Percentiles rank a stretch among this genome's conserved stretches.
These are phyloP conservation scores for Vitis vinifera DNA, from an alignment of 164 flowering plant species.

Conservation along the genomic window ASM3070453v1 NC_081814.1:7906501-7907000, in stretches of 20 bases:
- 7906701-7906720: constrained; percentile 55
- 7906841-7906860: constrained; percentile 73
- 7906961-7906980: constrained; percentile 63
- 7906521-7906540: constrained; percentile 24
- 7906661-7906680: constrained; percentile 5
- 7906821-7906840: constrained; percentile 80
- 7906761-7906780: constrained; percentile 84
- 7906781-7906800: constrained; percentile 80
- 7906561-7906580: constrained; percentile 48
- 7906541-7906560: constrained; percentile 37
- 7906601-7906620: constrained; percentile 56
- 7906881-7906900: constrained; percentile 83
- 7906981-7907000: constrained; percentile 65
- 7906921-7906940: constrained; percentile 81
- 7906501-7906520: constrained; percentile 3
- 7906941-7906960: constrained; percentile 71
- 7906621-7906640: constrained; percentile 62
- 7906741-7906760: constrained; percentile 74
- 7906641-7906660: constrained; percentile 71
- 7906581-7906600: constrained; percentile 25
- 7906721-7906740: constrained; percentile 65
- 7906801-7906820: constrained; percentile 83
- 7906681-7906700: constrained; percentile 17
- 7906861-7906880: constrained; percentile 71
- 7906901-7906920: constrained; percentile 79